Conservation (phyloP, 208 protist genomes). For the Leishmania braziliensis region DNA sequence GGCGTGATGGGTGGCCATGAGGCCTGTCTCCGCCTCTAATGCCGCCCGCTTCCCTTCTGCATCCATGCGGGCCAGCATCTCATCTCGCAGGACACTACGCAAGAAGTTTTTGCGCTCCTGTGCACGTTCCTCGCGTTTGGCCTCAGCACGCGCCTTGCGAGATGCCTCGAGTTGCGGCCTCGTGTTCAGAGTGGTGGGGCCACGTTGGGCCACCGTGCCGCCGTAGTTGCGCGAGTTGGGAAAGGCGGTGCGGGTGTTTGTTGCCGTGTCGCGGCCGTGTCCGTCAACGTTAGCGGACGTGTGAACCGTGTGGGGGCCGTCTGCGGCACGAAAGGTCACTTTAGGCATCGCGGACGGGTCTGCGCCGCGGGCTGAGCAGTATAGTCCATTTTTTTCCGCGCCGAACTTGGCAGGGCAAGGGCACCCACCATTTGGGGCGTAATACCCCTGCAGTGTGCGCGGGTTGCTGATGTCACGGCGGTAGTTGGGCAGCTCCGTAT, state of each 20-base stretch:
- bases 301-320: slow-evolving; percentile 46
- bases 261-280: slow-evolving; percentile 34
- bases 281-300: slow-evolving; percentile 10
- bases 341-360: slow-evolving; percentile 11
- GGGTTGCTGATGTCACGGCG: slow-evolving; percentile 59
- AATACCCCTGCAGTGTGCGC: slow-evolving; percentile 67
- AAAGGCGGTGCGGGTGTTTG: slow-evolving; percentile 42
- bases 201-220: slow-evolving; percentile 52
- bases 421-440: slow-evolving; percentile 58
- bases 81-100: slow-evolving; percentile 67
- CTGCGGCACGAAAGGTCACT: slow-evolving; percentile 42
- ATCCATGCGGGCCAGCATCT: slow-evolving; percentile 64
- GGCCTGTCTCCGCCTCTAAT: slow-evolving; percentile 49
- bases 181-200: slow-evolving; percentile 36
- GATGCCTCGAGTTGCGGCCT: slow-evolving; percentile 22
- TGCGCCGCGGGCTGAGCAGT: slow-evolving; percentile 13
- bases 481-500: slow-evolving; percentile 61
- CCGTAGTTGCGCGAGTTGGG: slow-evolving; percentile 77
- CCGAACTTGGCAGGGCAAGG: slow-evolving; percentile 47
- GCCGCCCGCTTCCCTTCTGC: slow-evolving; percentile 52
- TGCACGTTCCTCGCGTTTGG: slow-evolving; percentile 49
- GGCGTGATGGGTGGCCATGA: slow-evolving; percentile 57
- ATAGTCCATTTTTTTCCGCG: slow-evolving; percentile 20
- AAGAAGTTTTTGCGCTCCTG: slow-evolving; percentile 82
- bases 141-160: slow-evolving; percentile 19